Conservation (phyloP, 345 rosid genomes). For the Sisymbrium altissimum region DNA sequence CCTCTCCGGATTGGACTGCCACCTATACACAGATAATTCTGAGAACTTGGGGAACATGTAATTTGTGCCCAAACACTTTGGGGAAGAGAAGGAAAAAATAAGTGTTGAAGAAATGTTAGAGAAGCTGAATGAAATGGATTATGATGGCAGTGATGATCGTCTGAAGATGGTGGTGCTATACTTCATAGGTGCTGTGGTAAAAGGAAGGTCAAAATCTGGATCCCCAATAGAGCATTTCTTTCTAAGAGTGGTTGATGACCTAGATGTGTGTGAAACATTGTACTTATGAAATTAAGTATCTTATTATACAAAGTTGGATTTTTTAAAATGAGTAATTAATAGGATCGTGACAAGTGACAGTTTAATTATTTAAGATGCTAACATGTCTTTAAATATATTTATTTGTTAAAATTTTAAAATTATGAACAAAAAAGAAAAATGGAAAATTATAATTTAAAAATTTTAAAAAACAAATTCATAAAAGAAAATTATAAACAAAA, state of each 20-base stretch:
- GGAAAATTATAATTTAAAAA: no score
- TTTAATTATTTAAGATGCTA: no score
- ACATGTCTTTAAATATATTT: no score
- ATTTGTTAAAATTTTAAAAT: no score
- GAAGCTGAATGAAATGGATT: background rate
- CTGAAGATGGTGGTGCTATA: background rate
- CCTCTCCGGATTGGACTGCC: background rate
- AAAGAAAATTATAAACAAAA: no score
- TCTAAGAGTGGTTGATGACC: background rate
- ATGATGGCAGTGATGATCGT: background rate
- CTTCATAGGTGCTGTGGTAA: background rate
- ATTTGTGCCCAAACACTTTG: background rate
- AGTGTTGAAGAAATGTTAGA: background rate
- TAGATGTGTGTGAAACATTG: no score
- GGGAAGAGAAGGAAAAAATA: background rate
- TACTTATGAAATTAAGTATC: no score
- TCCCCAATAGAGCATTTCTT: background rate
- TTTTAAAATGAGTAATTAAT: no score
- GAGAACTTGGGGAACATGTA: background rate
- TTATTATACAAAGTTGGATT: no score
- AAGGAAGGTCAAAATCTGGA: background rate
- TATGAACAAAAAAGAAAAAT: no score
- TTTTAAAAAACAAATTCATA: no score
- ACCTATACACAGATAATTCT: background rate
- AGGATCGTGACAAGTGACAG: no score